Evolutionary conservation across 176 grass and related monocot genomes (phyloP).

Genomic region (Rhynchospora pubera): DNA sequence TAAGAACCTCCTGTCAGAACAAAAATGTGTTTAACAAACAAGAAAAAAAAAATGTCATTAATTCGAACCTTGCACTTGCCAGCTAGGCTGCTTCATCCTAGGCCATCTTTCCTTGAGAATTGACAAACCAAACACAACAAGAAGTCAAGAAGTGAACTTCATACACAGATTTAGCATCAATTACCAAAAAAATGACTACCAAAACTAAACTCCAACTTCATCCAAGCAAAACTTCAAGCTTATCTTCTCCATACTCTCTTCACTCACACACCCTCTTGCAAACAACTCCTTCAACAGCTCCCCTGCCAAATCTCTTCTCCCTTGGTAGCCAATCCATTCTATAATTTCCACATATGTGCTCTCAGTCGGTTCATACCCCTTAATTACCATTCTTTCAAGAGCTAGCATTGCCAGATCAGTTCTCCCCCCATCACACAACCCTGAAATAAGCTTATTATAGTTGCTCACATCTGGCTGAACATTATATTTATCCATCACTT

Average conservation of each 20-base stretch:
- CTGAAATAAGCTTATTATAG: neutral
- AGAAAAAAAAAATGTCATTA: neutral
- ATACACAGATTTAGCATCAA: neutral
- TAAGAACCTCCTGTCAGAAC: neutral
- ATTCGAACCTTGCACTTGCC: conserved; percentile 1
- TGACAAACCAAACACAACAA: neutral
- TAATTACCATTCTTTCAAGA: conserved; percentile 9
- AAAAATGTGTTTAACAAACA: neutral
- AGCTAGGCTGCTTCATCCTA: neutral
- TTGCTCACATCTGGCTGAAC: neutral
- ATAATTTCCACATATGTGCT: neutral
- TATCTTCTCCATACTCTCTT: neutral
- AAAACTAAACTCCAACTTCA: conserved; percentile 10
- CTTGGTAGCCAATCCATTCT: neutral
- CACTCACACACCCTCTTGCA: neutral
- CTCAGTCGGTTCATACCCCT: neutral
- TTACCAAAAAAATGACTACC: neutral
- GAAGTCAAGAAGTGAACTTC: too few relatives aligned
- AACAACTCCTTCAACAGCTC: conserved; percentile 14
- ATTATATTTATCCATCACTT: neutral
- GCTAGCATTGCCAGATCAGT: conserved; percentile 6
- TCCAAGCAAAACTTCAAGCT: conserved; percentile 20
- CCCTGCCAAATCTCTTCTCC: neutral
- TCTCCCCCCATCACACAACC: neutral
- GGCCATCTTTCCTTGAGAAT: neutral